These are phyloP conservation scores for Cercospora sesami DNA, from an alignment of 2,329 filamentous ascomycete species.

Conservation along the genomic window DNA sequence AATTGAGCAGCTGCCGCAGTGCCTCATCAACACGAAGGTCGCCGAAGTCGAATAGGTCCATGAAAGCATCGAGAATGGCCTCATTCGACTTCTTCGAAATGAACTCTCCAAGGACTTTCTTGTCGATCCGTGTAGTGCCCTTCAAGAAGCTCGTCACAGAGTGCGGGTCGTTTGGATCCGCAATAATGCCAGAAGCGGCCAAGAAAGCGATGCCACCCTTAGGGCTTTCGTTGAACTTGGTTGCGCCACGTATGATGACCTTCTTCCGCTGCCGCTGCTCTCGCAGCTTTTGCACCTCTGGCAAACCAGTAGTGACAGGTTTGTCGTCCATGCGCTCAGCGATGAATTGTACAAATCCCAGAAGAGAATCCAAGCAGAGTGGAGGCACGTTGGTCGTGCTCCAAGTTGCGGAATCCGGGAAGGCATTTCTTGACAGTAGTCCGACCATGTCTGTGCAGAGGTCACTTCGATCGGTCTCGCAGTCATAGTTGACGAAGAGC, in stretches of 20 bases:
- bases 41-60: conserved; percentile 83
- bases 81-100: conserved; percentile 90
- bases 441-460: conserved; percentile 95
- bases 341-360: conserved; percentile 89
- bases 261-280: conserved; percentile 78
- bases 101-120: conserved; percentile 87
- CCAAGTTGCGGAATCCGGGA: conserved; percentile 97
- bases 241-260: conserved; percentile 81
- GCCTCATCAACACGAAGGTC: conserved; percentile 89
- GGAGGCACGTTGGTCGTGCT: conserved; percentile 98
- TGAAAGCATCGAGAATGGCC: conserved; percentile 76
- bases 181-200: conserved; percentile 80
- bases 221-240: conserved; percentile 93
- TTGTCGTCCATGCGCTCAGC: conserved; percentile 78
- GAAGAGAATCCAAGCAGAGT: conserved; percentile 84
- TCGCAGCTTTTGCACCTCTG: conserved; percentile 63
- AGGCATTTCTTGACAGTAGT: conserved; percentile 85
- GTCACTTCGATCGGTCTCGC: conserved; percentile 85
- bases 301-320: conserved; percentile 64
- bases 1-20: conserved; percentile 78
- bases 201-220: conserved; percentile 86
- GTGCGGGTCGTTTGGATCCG: conserved; percentile 69
- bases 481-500: conserved; percentile 97
- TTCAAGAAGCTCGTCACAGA: conserved; percentile 83
- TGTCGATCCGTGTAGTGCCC: conserved; percentile 83